Conservation (phyloP, 2,329 filamentous ascomycete genomes). For the Trichoderma oligosporum region DNA sequence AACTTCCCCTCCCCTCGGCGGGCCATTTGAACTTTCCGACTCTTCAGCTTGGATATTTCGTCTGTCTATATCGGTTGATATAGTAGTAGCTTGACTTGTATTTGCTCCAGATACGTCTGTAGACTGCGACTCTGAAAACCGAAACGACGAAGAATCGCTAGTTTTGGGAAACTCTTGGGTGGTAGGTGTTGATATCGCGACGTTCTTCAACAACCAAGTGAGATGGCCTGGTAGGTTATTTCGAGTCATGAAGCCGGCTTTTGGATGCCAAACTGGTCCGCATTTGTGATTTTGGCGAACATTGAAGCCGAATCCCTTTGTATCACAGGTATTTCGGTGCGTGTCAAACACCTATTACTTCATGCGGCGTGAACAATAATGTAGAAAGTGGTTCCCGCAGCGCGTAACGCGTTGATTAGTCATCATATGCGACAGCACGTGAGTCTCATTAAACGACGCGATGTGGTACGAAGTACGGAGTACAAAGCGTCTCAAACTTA, state of each 20-base stretch:
- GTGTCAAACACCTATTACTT: not conserved
- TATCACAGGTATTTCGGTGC: not conserved
- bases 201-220: conserved; percentile 53
- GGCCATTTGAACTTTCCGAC: conserved; percentile 24
- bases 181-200: conserved; percentile 39
- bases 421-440: conserved; percentile 28
- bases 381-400: not conserved
- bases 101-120: conserved; percentile 13
- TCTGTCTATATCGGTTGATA: conserved; percentile 2
- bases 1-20: conserved; percentile 23
- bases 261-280: conserved; percentile 24
- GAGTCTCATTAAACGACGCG: conserved; percentile 16
- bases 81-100: not conserved
- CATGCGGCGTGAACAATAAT: conserved; percentile 15
- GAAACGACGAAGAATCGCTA: conserved; percentile 28
- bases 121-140: conserved; percentile 28
- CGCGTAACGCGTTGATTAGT: conserved; percentile 36
- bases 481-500: not conserved
- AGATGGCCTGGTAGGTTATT: conserved; percentile 58
- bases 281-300: conserved; percentile 23
- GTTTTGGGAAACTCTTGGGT: conserved; percentile 37
- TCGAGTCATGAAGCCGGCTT: conserved; percentile 55
- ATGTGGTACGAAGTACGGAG: not conserved
- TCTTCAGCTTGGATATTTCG: not conserved
- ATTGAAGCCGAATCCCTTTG: conserved; percentile 21